Evolutionary conservation across 495 filamentous ascomycete species (phyloP), one percentile per base, ranked within the genome.

Genomic region (Annulohypoxylon stygium): DNA sequence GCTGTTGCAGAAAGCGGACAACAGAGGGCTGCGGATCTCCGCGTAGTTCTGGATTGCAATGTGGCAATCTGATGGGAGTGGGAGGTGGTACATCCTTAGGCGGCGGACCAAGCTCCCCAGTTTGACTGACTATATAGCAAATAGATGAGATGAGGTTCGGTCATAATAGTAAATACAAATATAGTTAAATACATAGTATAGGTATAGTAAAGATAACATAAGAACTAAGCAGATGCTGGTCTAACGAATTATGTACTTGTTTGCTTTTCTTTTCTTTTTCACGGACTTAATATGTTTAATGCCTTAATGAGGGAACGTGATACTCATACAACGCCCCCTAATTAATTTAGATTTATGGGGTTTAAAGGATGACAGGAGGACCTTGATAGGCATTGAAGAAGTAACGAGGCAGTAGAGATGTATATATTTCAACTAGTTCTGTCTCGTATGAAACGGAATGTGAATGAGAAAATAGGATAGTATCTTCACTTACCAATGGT

Each of bases 11-110:
- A 14, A 86, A 70, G 26, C 76, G 61, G 18, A 83, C 79, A 58
- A 88, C 75, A 47, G 83, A 79, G 12, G 30, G 61, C 11, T 58
- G 76, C 30, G 45, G 33, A 20, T 61, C 55, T 9, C 37, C 66
- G 69, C 48, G 59, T 65, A 74, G 25, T 63, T 79, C 77, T 12
- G 85, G 83, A 26, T 73, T 75, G 69, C 78, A 86, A 41, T 78
- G 76, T 51, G 86, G 86, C 50, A 88, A 83, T 70, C 78, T 82
- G 74, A 88, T 75, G 41, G 84, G 85, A n/a, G 84, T 87, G n/a
- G 85, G 81, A 26, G 84, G 84, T 25, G 83, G 84, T n/a, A 86
- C 81, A 34, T 86, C 79, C 74, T 83, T 81, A 26, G 84, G 83
- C 20, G 81, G 80, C 18, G 69, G 73, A 14, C 79, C 67, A 45